Base-by-base conservation (phyloP, 768 basidiomycete genomes). In the Phylloporus scabripes region DNA sequence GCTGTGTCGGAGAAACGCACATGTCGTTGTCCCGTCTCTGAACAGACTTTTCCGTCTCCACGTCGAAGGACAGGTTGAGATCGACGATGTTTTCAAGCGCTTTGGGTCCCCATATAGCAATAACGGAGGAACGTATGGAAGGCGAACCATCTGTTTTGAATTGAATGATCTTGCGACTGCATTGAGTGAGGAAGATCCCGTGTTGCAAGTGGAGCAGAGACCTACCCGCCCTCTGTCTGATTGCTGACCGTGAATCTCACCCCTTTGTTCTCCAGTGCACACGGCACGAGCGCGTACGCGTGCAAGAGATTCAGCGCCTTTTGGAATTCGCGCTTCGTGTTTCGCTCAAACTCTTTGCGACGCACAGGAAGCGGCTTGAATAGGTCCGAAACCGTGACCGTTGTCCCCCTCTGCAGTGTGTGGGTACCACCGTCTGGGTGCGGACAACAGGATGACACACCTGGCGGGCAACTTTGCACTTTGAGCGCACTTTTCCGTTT, bases 261-360 rank as follows among this genome's bases (percentile, higher is more conserved):
- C 0, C 84, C 87, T 3, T 66, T 70, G 51, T 77, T 71, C 51
- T 74, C 72, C 37, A 67, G 59, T 12, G 77, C 70, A 47, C 89
- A 92, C 0, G 90, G 91, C 0, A 90, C 84, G 4, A 99, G 72
- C 0, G 93, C 94, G 66, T 98, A 99, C 0, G 89, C 92, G 40
- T 85, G 81, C 36, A 98, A 67, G 14, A 96, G 71, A 6, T 77
- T 71, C n/a, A 97, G 63, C 1, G 88, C 87, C 60, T 96, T 96
- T 4, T 72, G 81, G 59, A 87, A 94, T 58, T 98, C 95, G 36
- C 92, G 81, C 63, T 95, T 97, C 1, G 76, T 74, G 56, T 95
- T 93, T 46, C 90, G 73, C 60, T 92, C 85, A 28, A 97, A 77
- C 58, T 98, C 96, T 64, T 94, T 94, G 6, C 92, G 76, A 5